phyloP scores from a whole-genome alignment of 2,329 filamentous ascomycete species.

The Podosphaera leucotricha region DNA sequence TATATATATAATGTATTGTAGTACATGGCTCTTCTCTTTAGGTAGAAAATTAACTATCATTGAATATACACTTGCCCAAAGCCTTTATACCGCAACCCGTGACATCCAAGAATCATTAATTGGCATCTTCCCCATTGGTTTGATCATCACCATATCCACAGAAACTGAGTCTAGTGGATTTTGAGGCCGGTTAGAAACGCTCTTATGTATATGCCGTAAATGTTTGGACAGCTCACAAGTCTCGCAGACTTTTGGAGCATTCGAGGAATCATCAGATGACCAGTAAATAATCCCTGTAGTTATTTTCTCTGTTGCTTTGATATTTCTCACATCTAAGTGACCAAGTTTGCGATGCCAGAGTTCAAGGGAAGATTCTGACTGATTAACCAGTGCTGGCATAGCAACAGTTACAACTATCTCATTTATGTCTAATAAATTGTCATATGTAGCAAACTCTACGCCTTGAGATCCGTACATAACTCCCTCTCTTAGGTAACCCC shows the following conservation, averaged over 20 bases:
- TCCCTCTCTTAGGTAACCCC: too few relatives aligned
- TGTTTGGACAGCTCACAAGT: background rate
- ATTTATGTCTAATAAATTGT: too few relatives aligned
- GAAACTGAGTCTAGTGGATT: background rate
- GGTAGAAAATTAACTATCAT: too few relatives aligned
- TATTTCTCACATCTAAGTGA: background rate
- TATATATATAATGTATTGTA: too few relatives aligned
- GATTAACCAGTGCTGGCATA: background rate
- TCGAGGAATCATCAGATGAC: background rate
- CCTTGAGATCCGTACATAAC: too few relatives aligned
- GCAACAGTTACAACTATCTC: background rate
- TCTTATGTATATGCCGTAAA: background rate
- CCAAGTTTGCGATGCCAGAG: background rate
- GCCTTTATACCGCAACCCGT: too few relatives aligned
- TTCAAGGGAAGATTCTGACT: background rate
- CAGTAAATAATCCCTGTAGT: background rate
- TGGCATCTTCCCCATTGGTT: background rate
- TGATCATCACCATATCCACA: background rate
- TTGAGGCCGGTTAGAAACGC: background rate
- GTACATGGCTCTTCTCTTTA: too few relatives aligned
- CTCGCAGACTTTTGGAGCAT: background rate
- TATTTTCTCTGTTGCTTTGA: conserved; percentile 1
- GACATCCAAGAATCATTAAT: background rate
- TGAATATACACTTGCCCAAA: too few relatives aligned
- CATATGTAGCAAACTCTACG: too few relatives aligned